A percentile compares a stretch with the other conserved stretches of the same genome.
These are phyloP conservation scores for Massarina eburnea DNA, from an alignment of 2,329 filamentous ascomycete species.

Conservation along the genomic window DNA sequence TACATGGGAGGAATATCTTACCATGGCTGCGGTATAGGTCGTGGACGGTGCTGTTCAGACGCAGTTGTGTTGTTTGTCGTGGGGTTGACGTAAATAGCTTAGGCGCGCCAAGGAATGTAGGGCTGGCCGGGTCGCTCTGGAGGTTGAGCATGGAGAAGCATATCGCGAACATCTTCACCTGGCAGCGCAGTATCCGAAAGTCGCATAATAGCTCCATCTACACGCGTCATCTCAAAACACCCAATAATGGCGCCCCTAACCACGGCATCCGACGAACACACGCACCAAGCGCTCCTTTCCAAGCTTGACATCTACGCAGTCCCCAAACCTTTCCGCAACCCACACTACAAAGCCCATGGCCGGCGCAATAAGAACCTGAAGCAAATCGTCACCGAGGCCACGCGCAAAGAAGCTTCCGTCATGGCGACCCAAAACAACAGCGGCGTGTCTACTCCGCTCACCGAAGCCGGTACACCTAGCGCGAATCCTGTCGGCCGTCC, in stretches of 20 bases:
- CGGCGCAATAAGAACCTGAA: slow-evolving; percentile 99
- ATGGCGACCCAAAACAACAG: slow-evolving; percentile 82
- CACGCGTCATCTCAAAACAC: neutral
- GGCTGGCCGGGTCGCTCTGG: slow-evolving; percentile 7
- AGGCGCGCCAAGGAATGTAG: slow-evolving; percentile 19
- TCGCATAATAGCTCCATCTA: neutral
- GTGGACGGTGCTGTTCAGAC: neutral
- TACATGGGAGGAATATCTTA: slow-evolving; percentile 12
- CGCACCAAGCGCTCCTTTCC: slow-evolving; percentile 82
- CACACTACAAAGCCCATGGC: slow-evolving; percentile 86
- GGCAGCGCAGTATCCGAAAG: neutral
- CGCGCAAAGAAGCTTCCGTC: slow-evolving; percentile 85
- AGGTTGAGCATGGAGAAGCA: no score
- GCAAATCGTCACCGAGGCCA: slow-evolving; percentile 86
- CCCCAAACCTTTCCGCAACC: slow-evolving; percentile 87
- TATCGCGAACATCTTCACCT: neutral
- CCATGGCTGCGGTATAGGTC: slow-evolving; percentile 21
- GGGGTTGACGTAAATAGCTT: slow-evolving; percentile 30
- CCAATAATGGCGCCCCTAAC: slow-evolving; percentile 60
- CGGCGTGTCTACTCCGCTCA: slow-evolving; percentile 68
- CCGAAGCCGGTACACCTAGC: slow-evolving; percentile 44
- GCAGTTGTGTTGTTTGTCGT: slow-evolving; percentile 25
- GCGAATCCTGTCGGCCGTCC: slow-evolving; percentile 64
- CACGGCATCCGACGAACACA: slow-evolving; percentile 72
- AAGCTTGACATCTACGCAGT: slow-evolving; percentile 86